Evolutionary conservation across 345 rosid genomes (phyloP), one percentile per base, ranked within the genome.

Genomic region (Ceriops zippeliana): DNA sequence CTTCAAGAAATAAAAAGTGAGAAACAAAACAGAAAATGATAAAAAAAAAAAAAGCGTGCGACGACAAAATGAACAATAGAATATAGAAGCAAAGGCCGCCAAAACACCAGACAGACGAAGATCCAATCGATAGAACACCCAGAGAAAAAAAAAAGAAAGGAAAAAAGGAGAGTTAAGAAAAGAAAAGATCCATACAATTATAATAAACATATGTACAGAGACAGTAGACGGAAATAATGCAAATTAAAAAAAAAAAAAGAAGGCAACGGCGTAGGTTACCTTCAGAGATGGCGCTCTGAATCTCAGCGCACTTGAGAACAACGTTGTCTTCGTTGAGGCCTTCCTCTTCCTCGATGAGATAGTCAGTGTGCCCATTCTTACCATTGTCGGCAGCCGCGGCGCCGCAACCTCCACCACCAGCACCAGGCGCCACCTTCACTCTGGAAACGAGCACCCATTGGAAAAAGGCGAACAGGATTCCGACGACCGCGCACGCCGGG

Each of bases 291-390:
- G 96, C 97, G 77, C 38, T 88, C 75, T 93, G 99, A 38, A 93
- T 93, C 73, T 93, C 99, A 24, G 99, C 89, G 58, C 97, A 91
- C 65, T 86, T 93, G 62, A 81, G 74, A 58, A 89, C 97, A 68
- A 88, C 90, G 80, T 73, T 83, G 65, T 89, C 91, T 73, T 91
- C 97, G 71, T 91, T 88, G 49, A 93, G 75, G 15, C 90, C 93
- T 75, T 93, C 99, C 66, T 91, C 99, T 71, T 93, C 99, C 69
- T 91, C 99, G 60, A 93, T 93, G 20, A 93, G 87, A 62, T 78
- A 88, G 61, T 90, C 97, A 13, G 32, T 22, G 67, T 81, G 75
- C 0, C 88, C 96, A n/a, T 84, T 87, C 76, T 85, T 89, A 15
- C 37, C 42, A 20, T 9, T 58, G 6, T 19, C 27, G 0, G 68